These are phyloP conservation scores for Skeletonema potamos DNA, from an alignment of 108 stramenopile species.

Conservation along the genomic window DNA sequence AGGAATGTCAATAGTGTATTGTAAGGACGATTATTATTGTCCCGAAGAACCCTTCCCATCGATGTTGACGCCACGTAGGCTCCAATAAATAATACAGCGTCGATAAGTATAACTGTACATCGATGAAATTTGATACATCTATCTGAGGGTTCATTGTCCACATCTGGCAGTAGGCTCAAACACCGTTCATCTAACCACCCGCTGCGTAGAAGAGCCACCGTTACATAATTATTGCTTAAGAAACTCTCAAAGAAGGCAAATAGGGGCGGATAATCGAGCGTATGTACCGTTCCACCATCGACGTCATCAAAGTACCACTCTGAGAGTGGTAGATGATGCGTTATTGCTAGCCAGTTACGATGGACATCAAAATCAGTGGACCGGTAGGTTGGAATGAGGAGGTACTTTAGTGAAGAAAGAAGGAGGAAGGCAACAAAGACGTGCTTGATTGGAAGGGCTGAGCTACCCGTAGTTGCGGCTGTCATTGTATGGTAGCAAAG, in stretches of 20 bases:
- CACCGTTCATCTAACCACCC: constrained; percentile 60
- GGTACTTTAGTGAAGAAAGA: constrained; percentile 54
- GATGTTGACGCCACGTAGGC: constrained; percentile 48
- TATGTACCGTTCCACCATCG: constrained; percentile 82
- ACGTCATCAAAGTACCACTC: constrained; percentile 93
- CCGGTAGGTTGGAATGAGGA: constrained; percentile 74
- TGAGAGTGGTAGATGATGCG: constrained; percentile 62
- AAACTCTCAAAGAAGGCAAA: constrained; percentile 91
- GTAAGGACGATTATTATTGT: background rate
- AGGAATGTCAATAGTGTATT: constrained; percentile 42
- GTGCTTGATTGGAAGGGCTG: constrained; percentile 5
- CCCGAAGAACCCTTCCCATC: constrained; percentile 10
- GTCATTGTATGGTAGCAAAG: no score
- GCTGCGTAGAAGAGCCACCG: constrained; percentile 9
- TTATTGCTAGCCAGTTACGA: constrained; percentile 95
- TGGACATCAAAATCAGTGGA: constrained; percentile 96
- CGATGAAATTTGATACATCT: constrained; percentile 77
- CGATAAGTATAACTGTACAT: constrained; percentile 78
- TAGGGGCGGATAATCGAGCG: constrained; percentile 95
- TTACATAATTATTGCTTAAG: constrained; percentile 63
- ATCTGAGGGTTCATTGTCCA: constrained; percentile 44
- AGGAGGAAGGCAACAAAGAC: constrained; percentile 44
- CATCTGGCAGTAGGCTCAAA: constrained; percentile 59
- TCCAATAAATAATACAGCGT: constrained; percentile 66
- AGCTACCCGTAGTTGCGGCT: background rate